Percentiles rank a stretch among this genome's conserved stretches.
Evolutionary conservation across 2,329 filamentous ascomycete species (phyloP).

Genomic region (Alternaria sp.): DNA sequence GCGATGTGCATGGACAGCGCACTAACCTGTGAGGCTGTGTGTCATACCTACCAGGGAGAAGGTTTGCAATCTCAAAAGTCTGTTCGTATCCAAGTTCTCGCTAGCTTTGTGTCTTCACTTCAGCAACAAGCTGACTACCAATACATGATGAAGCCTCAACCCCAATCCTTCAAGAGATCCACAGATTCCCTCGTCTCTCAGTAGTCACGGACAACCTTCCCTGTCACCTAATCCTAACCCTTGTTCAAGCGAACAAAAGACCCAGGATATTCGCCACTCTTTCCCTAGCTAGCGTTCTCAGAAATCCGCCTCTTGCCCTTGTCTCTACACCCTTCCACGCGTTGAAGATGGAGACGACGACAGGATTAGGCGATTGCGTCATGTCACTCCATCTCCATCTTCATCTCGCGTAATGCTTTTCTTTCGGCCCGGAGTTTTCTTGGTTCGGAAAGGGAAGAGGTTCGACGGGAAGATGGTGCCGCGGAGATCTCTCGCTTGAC

Average conservation of each 20-base stretch:
- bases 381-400: background rate
- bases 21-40: background rate
- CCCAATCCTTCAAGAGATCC: background rate
- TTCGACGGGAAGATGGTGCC: background rate
- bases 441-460: background rate
- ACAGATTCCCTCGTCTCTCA: background rate
- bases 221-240: background rate
- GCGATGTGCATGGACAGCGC: background rate
- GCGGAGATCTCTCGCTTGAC: background rate
- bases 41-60: too few species aligned
- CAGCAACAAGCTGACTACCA: background rate
- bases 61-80: too few species aligned
- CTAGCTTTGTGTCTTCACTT: background rate
- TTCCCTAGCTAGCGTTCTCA: background rate
- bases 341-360: background rate
- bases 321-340: background rate
- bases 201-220: background rate
- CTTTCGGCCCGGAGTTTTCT: background rate
- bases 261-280: background rate
- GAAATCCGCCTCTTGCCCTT: background rate
- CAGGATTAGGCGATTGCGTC: background rate
- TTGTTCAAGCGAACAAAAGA: background rate
- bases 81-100: background rate
- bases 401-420: background rate
- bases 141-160: background rate